These are phyloP conservation scores for Alternaria hordeiaustralica DNA, from an alignment of 2,329 filamentous ascomycete genomes.

Conservation along the genomic window DNA sequence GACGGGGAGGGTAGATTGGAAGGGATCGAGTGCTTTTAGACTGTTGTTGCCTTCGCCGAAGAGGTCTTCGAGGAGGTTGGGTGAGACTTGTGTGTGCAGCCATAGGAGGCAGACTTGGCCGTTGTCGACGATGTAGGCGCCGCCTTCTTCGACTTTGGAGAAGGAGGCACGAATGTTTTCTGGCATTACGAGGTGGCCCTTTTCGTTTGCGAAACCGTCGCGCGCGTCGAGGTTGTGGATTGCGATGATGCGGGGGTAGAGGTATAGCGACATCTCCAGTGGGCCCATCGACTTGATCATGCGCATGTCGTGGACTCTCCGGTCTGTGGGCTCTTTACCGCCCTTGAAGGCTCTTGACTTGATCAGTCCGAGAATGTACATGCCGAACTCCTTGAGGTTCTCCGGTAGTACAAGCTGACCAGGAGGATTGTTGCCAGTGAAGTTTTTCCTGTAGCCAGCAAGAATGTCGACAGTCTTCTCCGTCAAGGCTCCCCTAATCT, in stretches of 20 bases:
- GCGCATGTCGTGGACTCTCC: slow-evolving; percentile 88
- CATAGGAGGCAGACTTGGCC: slow-evolving; percentile 91
- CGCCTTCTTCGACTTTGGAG: slow-evolving; percentile 86
- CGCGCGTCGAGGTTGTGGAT: slow-evolving; percentile 86
- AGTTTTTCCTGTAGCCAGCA: slow-evolving; percentile 90
- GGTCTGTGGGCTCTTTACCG: slow-evolving; percentile 87
- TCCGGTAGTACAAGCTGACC: slow-evolving; percentile 95
- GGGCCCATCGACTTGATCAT: slow-evolving; percentile 88
- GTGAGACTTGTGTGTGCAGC: slow-evolving; percentile 91
- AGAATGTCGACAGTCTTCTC: slow-evolving; percentile 95
- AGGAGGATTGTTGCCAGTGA: slow-evolving; percentile 83
- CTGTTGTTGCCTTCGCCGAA: slow-evolving; percentile 78
- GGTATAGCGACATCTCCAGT: slow-evolving; percentile 84
- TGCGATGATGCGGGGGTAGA: slow-evolving; percentile 92
- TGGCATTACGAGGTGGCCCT: slow-evolving; percentile 86
- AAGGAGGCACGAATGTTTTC: slow-evolving; percentile 82
- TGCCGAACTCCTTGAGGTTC: slow-evolving; percentile 92
- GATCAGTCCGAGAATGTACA: slow-evolving; percentile 90
- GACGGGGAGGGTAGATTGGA: slow-evolving; percentile 78
- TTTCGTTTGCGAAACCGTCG: slow-evolving; percentile 93
- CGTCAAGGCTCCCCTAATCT: slow-evolving; percentile 80
- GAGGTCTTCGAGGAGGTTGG: slow-evolving; percentile 86
- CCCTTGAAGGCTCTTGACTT: slow-evolving; percentile 94
- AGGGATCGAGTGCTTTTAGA: slow-evolving; percentile 80
- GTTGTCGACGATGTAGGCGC: slow-evolving; percentile 93